Evolutionary conservation across 2,329 filamentous ascomycete species (phyloP), one percentile per base, ranked within the genome.

Genomic region (Exutisphaerella laricina): DNA sequence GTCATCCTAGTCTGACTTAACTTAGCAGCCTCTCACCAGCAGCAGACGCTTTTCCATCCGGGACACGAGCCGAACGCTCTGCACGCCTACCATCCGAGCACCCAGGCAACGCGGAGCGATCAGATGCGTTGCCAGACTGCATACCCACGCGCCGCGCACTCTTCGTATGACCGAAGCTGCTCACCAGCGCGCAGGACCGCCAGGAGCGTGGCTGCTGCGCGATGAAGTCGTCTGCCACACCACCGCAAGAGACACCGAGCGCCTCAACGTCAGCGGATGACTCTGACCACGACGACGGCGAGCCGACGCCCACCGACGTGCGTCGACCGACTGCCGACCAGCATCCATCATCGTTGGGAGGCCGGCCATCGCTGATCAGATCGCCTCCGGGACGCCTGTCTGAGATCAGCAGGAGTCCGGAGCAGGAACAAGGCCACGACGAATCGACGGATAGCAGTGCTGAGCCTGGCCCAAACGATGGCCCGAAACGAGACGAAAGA

Each of bases 161-260:
- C 29, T 22, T 41, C 31, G 31, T 29, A 41, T 49, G 43, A 29
- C 40, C 13, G 29, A 39, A 43, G 39, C 18, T 33, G 17, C 23
- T 21, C 30, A 16, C 23, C 25, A 35, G 28, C 30, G 39, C 37
- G 39, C 43, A 43, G 43, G 34, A 37, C 43, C 38, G 41, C 33
- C 41, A 39, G 16, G 32, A 33, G 29, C 41, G 29, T 23, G 38
- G 41, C 26, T 22, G 26, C 23, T 18, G 23, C 26, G 51, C 48
- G 46, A 54, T 54, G 51, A 54, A 47, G 37, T 46, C 49, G 49
- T 45, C 46, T 32, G 33, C 36, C 39, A 41, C 46, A 34, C n/a
- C n/a, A n/a, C 36, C 43, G 22, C 35, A 43, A 34, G 46, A 50
- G 26, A 46, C 34, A 32, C 20, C 30, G 39, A 43, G 42, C 23